A percentile compares a stretch with the other conserved stretches of the same genome.
Evolutionary conservation across 1,139 yeast species (phyloP).

Genomic region (Debaryomycetaceae sp.): DNA sequence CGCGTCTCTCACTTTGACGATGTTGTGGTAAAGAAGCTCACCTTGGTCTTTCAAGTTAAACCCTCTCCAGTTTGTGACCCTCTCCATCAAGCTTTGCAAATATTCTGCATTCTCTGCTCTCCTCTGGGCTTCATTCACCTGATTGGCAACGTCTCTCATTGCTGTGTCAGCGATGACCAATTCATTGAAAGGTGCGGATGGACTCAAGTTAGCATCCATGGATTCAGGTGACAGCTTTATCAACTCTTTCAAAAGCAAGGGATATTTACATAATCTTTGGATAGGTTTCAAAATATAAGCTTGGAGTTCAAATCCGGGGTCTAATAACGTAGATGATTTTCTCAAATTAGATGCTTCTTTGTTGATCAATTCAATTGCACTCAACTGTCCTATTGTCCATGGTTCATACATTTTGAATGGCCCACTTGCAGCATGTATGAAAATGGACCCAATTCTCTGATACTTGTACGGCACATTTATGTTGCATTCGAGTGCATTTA

Average conservation of each 20-base stretch:
- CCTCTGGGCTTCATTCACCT: slow-evolving; percentile 92
- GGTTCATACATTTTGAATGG: slow-evolving; percentile 90
- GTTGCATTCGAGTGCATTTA: slow-evolving; percentile 87
- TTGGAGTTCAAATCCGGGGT: slow-evolving; percentile 86
- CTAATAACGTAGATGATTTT: slow-evolving; percentile 61
- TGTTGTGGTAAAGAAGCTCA: slow-evolving; percentile 73
- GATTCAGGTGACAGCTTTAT: slow-evolving; percentile 52
- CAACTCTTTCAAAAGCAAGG: slow-evolving; percentile 73
- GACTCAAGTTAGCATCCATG: slow-evolving; percentile 19
- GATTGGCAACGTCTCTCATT: slow-evolving; percentile 64
- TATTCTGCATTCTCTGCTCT: slow-evolving; percentile 81
- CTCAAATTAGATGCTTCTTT: slow-evolving; percentile 57
- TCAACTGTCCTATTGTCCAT: slow-evolving; percentile 80
- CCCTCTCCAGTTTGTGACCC: slow-evolving; percentile 94
- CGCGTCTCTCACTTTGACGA: slow-evolving; percentile 70
- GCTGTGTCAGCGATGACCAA: slow-evolving; percentile 66
- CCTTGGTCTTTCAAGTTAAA: slow-evolving; percentile 82
- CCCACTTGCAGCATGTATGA: slow-evolving; percentile 70
- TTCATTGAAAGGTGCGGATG: slow-evolving; percentile 63
- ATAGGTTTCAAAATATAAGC: slow-evolving; percentile 90
- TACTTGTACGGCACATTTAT: slow-evolving; percentile 68
- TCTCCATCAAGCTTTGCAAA: slow-evolving; percentile 61
- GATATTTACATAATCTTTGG: slow-evolving; percentile 92
- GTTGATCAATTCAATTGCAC: slow-evolving; percentile 78
- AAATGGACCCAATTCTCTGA: slow-evolving; percentile 86